Percentiles rank a stretch among this genome's conserved stretches.
These are phyloP conservation scores for Phytophthora multivora DNA, from an alignment of 352 stramenopile species.

Conservation along the genomic window DNA sequence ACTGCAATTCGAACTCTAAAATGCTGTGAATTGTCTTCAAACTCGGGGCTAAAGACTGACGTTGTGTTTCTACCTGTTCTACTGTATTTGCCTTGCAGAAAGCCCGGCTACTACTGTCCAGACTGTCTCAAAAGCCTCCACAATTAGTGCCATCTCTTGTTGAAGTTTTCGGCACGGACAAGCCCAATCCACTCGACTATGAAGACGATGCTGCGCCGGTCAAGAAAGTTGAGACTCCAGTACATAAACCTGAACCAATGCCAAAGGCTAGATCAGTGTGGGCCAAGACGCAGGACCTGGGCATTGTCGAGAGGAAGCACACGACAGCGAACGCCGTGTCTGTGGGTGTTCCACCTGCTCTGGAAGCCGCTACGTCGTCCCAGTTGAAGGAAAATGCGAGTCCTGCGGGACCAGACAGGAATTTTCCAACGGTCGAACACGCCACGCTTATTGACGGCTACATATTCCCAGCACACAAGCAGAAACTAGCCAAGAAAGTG, in stretches of 20 bases:
- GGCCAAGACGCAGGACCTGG: constrained; percentile 76
- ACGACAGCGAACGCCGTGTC: constrained; percentile 34
- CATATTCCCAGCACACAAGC: constrained; percentile 84
- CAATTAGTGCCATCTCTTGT: constrained; percentile 80
- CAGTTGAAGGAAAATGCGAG: constrained; percentile 53
- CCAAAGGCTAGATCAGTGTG: constrained; percentile 70
- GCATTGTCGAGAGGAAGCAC: constrained; percentile 64
- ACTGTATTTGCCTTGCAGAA: constrained; percentile 45
- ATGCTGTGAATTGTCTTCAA: neutral
- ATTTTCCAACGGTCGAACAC: constrained; percentile 63
- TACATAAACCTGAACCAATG: constrained; percentile 12
- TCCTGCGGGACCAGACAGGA: constrained; percentile 37
- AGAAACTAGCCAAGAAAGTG: constrained; percentile 74
- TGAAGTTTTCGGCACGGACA: constrained; percentile 82
- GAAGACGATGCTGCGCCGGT: constrained; percentile 36
- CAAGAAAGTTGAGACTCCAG: constrained; percentile 2
- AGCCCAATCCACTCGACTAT: constrained; percentile 73
- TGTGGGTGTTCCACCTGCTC: constrained; percentile 27
- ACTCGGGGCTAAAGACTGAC: neutral
- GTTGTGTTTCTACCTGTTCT: neutral
- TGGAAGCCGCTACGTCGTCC: constrained; percentile 17
- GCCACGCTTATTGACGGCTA: constrained; percentile 84
- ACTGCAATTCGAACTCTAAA: neutral
- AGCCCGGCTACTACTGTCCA: constrained; percentile 65
- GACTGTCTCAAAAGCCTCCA: constrained; percentile 72